phyloP scores from a whole-genome alignment of 169 alveolate species.

The Plasmodium reichenowi region DNA sequence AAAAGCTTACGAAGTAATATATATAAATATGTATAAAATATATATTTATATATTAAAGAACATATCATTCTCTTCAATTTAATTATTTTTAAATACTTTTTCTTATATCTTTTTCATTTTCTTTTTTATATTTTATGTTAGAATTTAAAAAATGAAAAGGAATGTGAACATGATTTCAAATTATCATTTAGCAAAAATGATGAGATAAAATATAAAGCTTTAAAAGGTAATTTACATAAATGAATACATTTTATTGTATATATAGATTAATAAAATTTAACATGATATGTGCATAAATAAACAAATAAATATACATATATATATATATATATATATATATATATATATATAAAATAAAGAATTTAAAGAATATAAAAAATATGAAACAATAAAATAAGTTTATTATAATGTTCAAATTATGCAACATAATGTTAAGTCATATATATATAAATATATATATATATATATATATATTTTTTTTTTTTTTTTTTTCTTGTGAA shows the following conservation, averaged over 20 bases:
- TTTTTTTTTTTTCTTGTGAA: not conserved
- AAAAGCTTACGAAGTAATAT: conserved; percentile 61
- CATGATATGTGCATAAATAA: no score
- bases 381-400: not conserved
- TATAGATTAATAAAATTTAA: no score
- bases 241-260: not conserved
- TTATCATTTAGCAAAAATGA: conserved; percentile 48
- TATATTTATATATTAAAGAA: no score
- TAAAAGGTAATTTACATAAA: conserved; percentile 32
- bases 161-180: conserved; percentile 23
- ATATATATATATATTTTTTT: not conserved
- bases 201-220: conserved; percentile 53
- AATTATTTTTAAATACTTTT: not conserved
- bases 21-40: not conserved
- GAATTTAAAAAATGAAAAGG: conserved; percentile 35
- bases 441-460: not conserved
- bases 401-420: no score
- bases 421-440: no score
- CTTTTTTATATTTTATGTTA: not conserved
- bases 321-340: not conserved
- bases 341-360: no score
- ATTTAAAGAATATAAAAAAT: no score
- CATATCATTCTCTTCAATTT: not conserved
- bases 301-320: no score
- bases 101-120: not conserved